Evolutionary conservation across 1,284 basidiomycete genomes (phyloP).

Genomic region (Papiliotrema flavescens): DNA sequence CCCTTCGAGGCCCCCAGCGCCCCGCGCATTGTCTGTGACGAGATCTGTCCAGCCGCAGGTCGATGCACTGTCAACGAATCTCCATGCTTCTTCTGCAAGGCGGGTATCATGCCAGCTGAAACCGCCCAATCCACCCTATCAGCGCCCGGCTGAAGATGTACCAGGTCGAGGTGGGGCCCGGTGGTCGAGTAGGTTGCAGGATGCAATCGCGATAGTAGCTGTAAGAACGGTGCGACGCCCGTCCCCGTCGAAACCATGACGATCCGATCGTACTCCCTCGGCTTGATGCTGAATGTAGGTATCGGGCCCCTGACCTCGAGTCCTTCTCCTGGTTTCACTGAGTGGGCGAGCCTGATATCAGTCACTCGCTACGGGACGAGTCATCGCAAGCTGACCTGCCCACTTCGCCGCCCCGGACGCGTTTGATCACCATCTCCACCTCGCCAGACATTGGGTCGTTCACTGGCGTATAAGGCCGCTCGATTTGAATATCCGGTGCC

Average conservation of each 20-base stretch:
- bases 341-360: slow-evolving; percentile 33
- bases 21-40: slow-evolving; percentile 2
- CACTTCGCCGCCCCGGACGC: slow-evolving; percentile 46
- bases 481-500: slow-evolving; percentile 45
- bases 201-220: slow-evolving; percentile 39
- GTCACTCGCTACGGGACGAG: background rate
- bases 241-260: slow-evolving; percentile 49
- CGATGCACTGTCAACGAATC: slow-evolving; percentile 13
- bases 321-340: slow-evolving; percentile 26
- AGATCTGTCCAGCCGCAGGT: slow-evolving; percentile 5
- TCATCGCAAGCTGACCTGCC: slow-evolving; percentile 34
- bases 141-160: slow-evolving; percentile 24
- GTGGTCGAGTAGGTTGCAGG: background rate
- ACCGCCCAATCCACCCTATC: slow-evolving; percentile 11
- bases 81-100: slow-evolving; percentile 10
- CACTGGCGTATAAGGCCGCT: slow-evolving; percentile 46
- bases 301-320: slow-evolving; percentile 46
- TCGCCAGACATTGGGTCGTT: slow-evolving; percentile 39
- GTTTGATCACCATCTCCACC: slow-evolving; percentile 42
- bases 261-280: slow-evolving; percentile 34
- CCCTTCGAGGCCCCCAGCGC: background rate
- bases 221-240: slow-evolving; percentile 46
- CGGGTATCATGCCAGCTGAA: slow-evolving; percentile 12
- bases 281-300: slow-evolving; percentile 35
- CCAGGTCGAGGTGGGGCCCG: slow-evolving; percentile 19